Evolutionary conservation across 2,329 filamentous ascomycete species (phyloP).

Genomic region (Pseudodiploospora longispora): DNA sequence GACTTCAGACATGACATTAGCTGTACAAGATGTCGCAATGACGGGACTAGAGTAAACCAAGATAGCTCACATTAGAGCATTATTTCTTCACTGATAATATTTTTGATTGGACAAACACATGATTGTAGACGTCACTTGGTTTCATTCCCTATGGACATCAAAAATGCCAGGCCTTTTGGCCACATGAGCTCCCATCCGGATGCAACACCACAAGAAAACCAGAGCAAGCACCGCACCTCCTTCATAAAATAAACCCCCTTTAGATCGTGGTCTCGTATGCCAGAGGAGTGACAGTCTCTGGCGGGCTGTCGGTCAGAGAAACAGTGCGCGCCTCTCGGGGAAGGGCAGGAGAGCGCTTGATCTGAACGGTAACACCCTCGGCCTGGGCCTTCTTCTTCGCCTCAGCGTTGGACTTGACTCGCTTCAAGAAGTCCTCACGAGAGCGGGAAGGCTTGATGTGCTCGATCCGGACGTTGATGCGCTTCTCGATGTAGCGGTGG

Average conservation of each 20-base stretch:
- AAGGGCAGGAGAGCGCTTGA: conserved; percentile 81
- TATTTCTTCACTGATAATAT: too few species aligned
- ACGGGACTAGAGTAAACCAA: too few species aligned
- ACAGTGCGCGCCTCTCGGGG: conserved; percentile 78
- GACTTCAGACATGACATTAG: too few species aligned
- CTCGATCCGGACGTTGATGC: conserved; percentile 97
- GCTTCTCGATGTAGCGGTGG: conserved; percentile 99
- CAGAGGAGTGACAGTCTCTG: conserved; percentile 85
- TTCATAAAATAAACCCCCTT: conserved; percentile 26
- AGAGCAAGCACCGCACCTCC: conserved; percentile 24
- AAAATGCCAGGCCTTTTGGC: conserved; percentile 31
- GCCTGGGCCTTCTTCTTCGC: conserved; percentile 90
- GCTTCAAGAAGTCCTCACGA: conserved; percentile 90
- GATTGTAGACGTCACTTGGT: conserved; percentile 26
- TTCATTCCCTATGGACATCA: conserved; percentile 33
- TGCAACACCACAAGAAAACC: conserved; percentile 34
- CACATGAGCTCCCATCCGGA: conserved; percentile 34
- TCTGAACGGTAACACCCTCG: conserved; percentile 75
- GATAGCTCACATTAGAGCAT: too few species aligned
- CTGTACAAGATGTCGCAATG: too few species aligned
- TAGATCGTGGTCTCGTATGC: conserved; percentile 99
- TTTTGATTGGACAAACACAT: not conserved
- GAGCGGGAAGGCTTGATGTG: conserved; percentile 93
- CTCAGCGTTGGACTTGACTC: conserved; percentile 92
- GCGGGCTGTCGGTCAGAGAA: conserved; percentile 71